Evolutionary conservation across 2,329 filamentous ascomycete species (phyloP).

Genomic region (Ambrosiella cleistominuta): DNA sequence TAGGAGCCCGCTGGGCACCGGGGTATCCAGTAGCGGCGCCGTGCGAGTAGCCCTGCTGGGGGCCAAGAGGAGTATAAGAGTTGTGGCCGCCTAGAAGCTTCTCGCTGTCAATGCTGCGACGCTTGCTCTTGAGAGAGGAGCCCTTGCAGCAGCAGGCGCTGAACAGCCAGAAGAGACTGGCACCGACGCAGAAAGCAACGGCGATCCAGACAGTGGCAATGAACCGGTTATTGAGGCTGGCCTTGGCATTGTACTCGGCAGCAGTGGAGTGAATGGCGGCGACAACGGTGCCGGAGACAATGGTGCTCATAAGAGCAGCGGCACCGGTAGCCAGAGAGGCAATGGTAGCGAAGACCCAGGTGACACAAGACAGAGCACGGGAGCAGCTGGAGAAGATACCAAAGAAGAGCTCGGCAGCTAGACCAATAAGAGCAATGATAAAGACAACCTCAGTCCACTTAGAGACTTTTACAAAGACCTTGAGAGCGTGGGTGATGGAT

Average conservation of each 20-base stretch:
- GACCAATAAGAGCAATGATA: slow-evolving; percentile 52
- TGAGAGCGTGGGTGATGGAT: slow-evolving; percentile 47
- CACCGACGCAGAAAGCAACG: slow-evolving; percentile 56
- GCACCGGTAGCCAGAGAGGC: slow-evolving; percentile 41
- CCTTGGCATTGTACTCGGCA: slow-evolving; percentile 53
- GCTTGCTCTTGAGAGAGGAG: slow-evolving; percentile 23
- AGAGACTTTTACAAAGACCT: slow-evolving; percentile 53
- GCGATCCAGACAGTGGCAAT: slow-evolving; percentile 63
- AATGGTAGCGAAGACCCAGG: slow-evolving; percentile 51
- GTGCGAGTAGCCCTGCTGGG: slow-evolving; percentile 17
- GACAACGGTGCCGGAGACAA: slow-evolving; percentile 52
- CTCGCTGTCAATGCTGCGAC: slow-evolving; percentile 28
- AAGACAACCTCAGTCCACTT: slow-evolving; percentile 77
- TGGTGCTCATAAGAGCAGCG: slow-evolving; percentile 57
- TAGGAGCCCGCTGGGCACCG: slow-evolving; percentile 21
- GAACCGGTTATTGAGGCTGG: slow-evolving; percentile 49
- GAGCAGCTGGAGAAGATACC: slow-evolving; percentile 74
- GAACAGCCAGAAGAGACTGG: slow-evolving; percentile 78
- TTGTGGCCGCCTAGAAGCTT: slow-evolving; percentile 15
- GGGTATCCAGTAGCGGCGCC: slow-evolving; percentile 5
- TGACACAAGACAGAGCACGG: slow-evolving; percentile 63
- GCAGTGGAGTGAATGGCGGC: slow-evolving; percentile 49
- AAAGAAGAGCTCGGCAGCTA: slow-evolving; percentile 54
- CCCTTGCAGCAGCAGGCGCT: slow-evolving; percentile 76
- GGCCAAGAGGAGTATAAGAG: slow-evolving; percentile 22